These are phyloP conservation scores for Trichosporon inkin DNA, from an alignment of 1,284 basidiomycete species.

Conservation along the genomic window DNA sequence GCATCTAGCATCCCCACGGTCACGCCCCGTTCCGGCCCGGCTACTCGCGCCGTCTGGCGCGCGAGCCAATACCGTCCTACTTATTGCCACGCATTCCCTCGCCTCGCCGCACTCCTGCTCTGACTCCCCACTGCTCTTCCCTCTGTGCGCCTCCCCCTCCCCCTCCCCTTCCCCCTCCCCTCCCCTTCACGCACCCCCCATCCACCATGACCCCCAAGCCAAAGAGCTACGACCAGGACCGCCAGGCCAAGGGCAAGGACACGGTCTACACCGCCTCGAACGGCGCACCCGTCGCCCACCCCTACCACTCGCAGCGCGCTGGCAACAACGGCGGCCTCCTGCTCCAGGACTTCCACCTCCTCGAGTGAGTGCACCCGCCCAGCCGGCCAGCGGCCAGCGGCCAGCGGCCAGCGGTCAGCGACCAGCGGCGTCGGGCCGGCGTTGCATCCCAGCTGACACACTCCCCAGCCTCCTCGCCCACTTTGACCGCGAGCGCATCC, in stretches of 20 bases:
- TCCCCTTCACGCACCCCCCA: not conserved
- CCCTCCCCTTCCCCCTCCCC: not conserved
- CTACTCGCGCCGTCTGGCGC: not conserved
- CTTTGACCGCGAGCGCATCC: constrained; percentile 90
- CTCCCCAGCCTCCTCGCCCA: constrained; percentile 66
- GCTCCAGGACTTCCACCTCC: constrained; percentile 61
- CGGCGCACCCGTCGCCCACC: constrained; percentile 62
- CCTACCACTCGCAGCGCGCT: constrained; percentile 67
- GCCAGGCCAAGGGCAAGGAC: constrained; percentile 5
- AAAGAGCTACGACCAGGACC: constrained; percentile 12
- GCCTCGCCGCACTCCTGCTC: not conserved
- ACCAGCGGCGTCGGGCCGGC: too few species aligned
- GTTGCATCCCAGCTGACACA: not conserved
- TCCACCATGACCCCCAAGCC: not conserved
- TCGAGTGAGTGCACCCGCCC: constrained; percentile 45
- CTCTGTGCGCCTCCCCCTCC: not conserved
- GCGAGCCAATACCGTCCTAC: not conserved
- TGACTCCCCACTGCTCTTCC: not conserved
- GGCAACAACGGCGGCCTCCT: constrained; percentile 75
- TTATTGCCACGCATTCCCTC: not conserved
- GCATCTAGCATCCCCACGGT: not conserved
- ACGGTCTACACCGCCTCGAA: constrained; percentile 73
- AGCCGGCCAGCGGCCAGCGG: not conserved
- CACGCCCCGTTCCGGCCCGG: too few species aligned
- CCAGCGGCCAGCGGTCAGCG: not conserved